phyloP scores from a whole-genome alignment of 78 protist species.

The Salpingoeca rosetta region DNA sequence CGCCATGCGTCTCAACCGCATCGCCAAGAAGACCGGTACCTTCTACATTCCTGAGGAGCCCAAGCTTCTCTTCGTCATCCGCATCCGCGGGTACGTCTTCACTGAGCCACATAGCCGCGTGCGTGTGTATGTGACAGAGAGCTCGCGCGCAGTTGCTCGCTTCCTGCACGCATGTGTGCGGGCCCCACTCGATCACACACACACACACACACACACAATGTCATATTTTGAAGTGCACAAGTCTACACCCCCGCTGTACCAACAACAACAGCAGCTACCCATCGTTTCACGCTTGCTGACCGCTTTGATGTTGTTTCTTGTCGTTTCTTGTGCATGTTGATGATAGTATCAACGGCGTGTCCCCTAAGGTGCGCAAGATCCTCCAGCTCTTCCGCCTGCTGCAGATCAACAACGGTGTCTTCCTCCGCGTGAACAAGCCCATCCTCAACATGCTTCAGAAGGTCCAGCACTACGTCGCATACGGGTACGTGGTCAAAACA shows the following conservation, averaged over 20 bases:
- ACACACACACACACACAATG: too few species aligned
- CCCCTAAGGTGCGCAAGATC: conserved; percentile 90
- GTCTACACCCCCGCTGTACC: background rate
- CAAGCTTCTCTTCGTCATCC: conserved; percentile 96
- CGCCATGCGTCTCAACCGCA: conserved; percentile 55
- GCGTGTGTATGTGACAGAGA: background rate
- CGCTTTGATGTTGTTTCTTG: background rate
- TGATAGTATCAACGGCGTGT: conserved; percentile 83
- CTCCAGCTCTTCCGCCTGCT: conserved; percentile 96
- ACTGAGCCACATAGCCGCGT: background rate
- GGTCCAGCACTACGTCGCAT: conserved; percentile 95
- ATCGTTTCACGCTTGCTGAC: background rate
- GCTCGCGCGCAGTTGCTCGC: background rate
- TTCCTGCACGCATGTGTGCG: background rate
- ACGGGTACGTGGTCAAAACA: conserved; percentile 77
- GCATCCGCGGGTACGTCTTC: conserved; percentile 83
- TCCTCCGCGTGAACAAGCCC: conserved; percentile 95
- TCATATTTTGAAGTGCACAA: background rate
- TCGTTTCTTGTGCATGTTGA: background rate
- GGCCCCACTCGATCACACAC: background rate
- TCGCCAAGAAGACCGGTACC: conserved; percentile 76
- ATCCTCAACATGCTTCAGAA: conserved; percentile 89
- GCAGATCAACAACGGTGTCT: conserved; percentile 97
- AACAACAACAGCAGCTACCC: background rate
- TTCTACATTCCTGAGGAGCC: conserved; percentile 92